These are phyloP conservation scores for Cystofilobasidium ferigula DNA, from an alignment of 768 basidiomycete genomes.

Conservation along the genomic window DNA sequence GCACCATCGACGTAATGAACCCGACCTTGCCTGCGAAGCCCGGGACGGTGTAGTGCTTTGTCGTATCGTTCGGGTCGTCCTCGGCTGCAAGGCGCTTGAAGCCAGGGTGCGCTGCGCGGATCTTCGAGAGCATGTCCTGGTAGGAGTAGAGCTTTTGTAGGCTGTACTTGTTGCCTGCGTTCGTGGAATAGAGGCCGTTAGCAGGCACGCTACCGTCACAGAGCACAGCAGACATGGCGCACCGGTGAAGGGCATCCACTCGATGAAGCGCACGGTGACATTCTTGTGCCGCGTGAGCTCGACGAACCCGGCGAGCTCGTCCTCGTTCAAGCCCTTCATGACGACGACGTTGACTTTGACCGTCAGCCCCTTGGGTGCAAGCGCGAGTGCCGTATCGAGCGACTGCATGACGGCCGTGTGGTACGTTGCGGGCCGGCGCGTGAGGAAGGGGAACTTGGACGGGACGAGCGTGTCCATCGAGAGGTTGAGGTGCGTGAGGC, in stretches of 20 bases:
- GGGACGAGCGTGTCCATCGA: slow-evolving; percentile 70
- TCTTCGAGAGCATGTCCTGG: slow-evolving; percentile 48
- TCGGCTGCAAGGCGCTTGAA: slow-evolving; percentile 45
- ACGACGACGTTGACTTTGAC: slow-evolving; percentile 75
- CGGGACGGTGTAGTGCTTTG: slow-evolving; percentile 63
- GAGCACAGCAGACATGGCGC: slow-evolving; percentile 24
- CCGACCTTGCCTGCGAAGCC: slow-evolving; percentile 58
- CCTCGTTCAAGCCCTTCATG: slow-evolving; percentile 66
- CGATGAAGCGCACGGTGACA: slow-evolving; percentile 73
- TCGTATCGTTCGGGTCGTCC: slow-evolving; percentile 69
- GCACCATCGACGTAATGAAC: slow-evolving; percentile 53
- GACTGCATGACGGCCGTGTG: slow-evolving; percentile 63
- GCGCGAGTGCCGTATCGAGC: slow-evolving; percentile 51
- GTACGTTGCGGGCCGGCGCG: slow-evolving; percentile 51
- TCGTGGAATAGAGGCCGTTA: not conserved
- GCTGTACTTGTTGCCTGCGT: slow-evolving; percentile 72
- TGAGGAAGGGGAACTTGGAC: slow-evolving; percentile 78
- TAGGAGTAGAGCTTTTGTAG: slow-evolving; percentile 72
- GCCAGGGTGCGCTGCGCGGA: slow-evolving; percentile 45
- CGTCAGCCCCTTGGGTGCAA: slow-evolving; percentile 30
- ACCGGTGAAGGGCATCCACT: slow-evolving; percentile 92
- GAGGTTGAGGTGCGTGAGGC: slow-evolving; percentile 61
- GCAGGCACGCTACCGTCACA: not conserved
- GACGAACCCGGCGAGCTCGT: slow-evolving; percentile 68
- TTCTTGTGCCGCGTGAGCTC: slow-evolving; percentile 55